Evolutionary conservation across 2,329 filamentous ascomycete species (phyloP).

Genomic region (Cladosporium cucumerinum): DNA sequence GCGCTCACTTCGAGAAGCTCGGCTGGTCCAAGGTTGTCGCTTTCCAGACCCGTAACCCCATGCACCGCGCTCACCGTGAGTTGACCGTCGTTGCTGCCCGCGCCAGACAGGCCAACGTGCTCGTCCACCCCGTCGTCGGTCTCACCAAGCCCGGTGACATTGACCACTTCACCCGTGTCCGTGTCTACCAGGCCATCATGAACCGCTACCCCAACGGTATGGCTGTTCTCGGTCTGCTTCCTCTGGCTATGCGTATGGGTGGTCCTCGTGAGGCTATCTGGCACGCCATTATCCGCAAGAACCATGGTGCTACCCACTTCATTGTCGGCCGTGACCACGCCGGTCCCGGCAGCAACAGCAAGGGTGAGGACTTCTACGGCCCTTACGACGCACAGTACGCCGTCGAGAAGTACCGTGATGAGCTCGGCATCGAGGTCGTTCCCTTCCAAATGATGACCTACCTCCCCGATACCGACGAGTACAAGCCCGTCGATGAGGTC

Average conservation of each 20-base stretch:
- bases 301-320: slow-evolving; percentile 98
- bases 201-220: slow-evolving; percentile 98
- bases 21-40: slow-evolving; percentile 97
- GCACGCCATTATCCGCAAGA: slow-evolving; percentile 99
- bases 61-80: slow-evolving; percentile 98
- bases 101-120: slow-evolving; percentile 93
- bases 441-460: slow-evolving; percentile 99
- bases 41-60: slow-evolving; percentile 98
- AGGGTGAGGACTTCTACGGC: slow-evolving; percentile 95
- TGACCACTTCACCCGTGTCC: slow-evolving; percentile 98
- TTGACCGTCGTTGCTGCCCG: slow-evolving; percentile 95
- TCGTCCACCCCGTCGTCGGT: slow-evolving; percentile 97
- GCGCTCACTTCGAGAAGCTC: slow-evolving; percentile 97
- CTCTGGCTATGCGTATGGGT: slow-evolving; percentile 98
- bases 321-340: slow-evolving; percentile 98
- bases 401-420: slow-evolving; percentile 92
- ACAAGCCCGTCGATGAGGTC: slow-evolving; percentile 89
- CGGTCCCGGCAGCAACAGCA: slow-evolving; percentile 95
- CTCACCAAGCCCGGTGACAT: slow-evolving; percentile 99
- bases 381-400: slow-evolving; percentile 96
- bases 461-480: slow-evolving; percentile 94
- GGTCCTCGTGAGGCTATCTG: slow-evolving; percentile 97
- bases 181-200: slow-evolving; percentile 95
- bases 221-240: slow-evolving; percentile 91
- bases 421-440: slow-evolving; percentile 97